A percentile compares a stretch with the other conserved stretches of the same genome.
phyloP scores from a whole-genome alignment of 331 rosid genomes.

The Rhamnella rubrinervis region DNA sequence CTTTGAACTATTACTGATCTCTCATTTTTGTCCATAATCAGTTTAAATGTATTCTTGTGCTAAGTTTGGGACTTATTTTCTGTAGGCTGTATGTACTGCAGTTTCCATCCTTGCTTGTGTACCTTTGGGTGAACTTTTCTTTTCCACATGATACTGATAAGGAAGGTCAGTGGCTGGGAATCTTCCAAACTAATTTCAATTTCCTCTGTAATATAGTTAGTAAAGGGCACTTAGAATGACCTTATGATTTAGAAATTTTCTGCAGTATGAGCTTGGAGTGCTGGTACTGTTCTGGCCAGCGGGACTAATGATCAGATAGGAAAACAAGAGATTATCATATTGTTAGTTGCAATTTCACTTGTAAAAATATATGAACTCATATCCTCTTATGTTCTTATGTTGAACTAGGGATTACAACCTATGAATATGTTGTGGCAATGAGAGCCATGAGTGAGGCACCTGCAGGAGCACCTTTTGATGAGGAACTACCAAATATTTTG shows the following conservation, averaged over 20 bases:
- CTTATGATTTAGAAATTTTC: conserved; percentile 11
- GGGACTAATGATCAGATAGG: not conserved
- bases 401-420: conserved; percentile 87
- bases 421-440: conserved; percentile 95
- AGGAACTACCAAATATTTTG: conserved; percentile 59
- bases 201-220: not conserved
- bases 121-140: conserved; percentile 92
- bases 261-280: not conserved
- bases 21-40: conserved; percentile 16
- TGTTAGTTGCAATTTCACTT: not conserved
- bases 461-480: conserved; percentile 64
- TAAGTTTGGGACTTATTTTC: conserved; percentile 29
- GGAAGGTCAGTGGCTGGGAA: conserved; percentile 67
- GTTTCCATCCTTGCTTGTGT: conserved; percentile 92
- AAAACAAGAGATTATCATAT: not conserved
- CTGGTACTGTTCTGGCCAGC: conserved; percentile 1
- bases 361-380: conserved; percentile 11
- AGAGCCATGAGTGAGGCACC: conserved; percentile 92
- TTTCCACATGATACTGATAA: conserved; percentile 94
- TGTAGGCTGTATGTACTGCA: conserved; percentile 82
- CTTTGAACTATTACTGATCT: conserved; percentile 13
- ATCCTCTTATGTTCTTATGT: conserved; percentile 12
- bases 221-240: conserved; percentile 2
- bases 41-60: conserved; percentile 23
- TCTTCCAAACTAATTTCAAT: conserved; percentile 15